Conservation (phyloP, 2,329 filamentous ascomycete species). For the Pseudocercospora crystallina region DNA sequence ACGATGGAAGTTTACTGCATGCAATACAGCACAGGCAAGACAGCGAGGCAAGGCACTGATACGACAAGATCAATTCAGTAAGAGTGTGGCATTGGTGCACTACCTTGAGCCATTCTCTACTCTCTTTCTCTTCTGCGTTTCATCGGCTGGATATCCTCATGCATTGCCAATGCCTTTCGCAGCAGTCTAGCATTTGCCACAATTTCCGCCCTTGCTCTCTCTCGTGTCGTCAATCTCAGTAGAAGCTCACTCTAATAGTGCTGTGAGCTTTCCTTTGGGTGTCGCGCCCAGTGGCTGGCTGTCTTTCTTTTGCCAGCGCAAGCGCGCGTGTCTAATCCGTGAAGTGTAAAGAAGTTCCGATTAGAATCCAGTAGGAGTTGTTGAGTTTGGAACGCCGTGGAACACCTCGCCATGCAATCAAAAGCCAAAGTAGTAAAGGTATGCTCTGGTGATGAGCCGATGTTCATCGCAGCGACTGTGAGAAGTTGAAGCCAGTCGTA, state of each 20-base stretch:
- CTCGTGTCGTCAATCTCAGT: slow-evolving; percentile 16
- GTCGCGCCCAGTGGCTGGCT: slow-evolving; percentile 9
- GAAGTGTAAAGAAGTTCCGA: no score
- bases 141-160: slow-evolving; percentile 13
- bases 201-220: slow-evolving; percentile 9
- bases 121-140: slow-evolving; percentile 15
- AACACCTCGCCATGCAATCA: slow-evolving; percentile 35
- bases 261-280: slow-evolving; percentile 3
- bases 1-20: no score
- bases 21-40: no score
- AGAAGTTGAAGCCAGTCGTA: background rate
- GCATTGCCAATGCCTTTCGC: slow-evolving; percentile 16
- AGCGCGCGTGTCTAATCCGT: slow-evolving; percentile 14
- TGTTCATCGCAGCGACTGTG: slow-evolving; percentile 5
- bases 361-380: background rate
- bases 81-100: slow-evolving; percentile 23
- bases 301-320: slow-evolving; percentile 16
- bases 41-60: no score
- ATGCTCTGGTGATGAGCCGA: slow-evolving; percentile 5
- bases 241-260: slow-evolving; percentile 8
- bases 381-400: slow-evolving; percentile 18
- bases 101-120: slow-evolving; percentile 19
- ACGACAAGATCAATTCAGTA: slow-evolving; percentile 1
- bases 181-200: slow-evolving; percentile 15
- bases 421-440: slow-evolving; percentile 18